Conservation (phyloP, 306 rosid species). For the Sicyos baderoa region DNA sequence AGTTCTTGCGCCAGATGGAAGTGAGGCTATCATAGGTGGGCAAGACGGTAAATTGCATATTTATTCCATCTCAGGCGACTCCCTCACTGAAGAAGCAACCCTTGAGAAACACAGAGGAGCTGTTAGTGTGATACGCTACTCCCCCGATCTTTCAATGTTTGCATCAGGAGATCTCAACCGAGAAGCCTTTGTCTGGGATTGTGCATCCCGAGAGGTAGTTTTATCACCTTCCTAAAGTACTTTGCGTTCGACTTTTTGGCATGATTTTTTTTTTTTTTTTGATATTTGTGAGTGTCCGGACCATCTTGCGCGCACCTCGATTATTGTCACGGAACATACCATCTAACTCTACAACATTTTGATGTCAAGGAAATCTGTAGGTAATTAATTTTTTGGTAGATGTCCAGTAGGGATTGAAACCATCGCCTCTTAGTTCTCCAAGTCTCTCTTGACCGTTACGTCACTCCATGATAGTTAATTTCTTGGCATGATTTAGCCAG, state of each 20-base stretch:
- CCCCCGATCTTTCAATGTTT: conserved; percentile 89
- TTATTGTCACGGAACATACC: no score
- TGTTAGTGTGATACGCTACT: conserved; percentile 67
- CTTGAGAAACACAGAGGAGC: conserved; percentile 95
- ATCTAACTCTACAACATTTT: no score
- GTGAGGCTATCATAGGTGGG: conserved; percentile 89
- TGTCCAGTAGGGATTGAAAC: no score
- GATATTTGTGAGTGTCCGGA: no score
- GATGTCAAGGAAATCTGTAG: no score
- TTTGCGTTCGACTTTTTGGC: not conserved
- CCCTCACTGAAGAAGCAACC: conserved; percentile 70
- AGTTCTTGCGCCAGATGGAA: conserved; percentile 78
- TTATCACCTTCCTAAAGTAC: not conserved
- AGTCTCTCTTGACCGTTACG: no score
- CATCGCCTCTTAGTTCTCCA: no score
- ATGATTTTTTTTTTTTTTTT: no score
- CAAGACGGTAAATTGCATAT: conserved; percentile 83
- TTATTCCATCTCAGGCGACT: conserved; percentile 58
- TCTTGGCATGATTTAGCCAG: no score
- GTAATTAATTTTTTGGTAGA: no score
- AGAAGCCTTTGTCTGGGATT: conserved; percentile 89
- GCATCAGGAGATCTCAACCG: conserved; percentile 96
- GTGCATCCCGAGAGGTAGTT: conserved; percentile 59
- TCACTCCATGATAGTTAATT: no score
- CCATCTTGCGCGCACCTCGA: no score